Base-by-base conservation (phyloP, 306 rosid species). In the Glycyrrhiza uralensis region DNA sequence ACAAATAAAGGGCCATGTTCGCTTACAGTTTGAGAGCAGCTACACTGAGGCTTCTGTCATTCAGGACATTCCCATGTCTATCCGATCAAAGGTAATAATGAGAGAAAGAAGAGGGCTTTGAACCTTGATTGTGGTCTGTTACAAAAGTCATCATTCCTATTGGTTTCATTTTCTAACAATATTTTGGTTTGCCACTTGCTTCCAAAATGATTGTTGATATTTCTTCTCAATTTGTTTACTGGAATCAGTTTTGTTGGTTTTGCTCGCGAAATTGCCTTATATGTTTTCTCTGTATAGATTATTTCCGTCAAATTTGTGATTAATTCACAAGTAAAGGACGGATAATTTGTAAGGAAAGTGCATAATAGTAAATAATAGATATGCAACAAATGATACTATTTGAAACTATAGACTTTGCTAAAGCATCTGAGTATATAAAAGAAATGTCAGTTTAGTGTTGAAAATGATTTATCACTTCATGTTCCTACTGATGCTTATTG, bases 1-100 rank as follows among this genome's bases (percentile, higher is more conserved):
- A 61, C 99, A 94, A 85, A 89, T 94, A 69, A 91, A 91, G 79
- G 94, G 96, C 47, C 99, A 94, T 50, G 35, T 94, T 71, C 96
- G 96, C 77, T 85, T 94, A 77, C 97, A 89, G 75, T 87, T 82
- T 64, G 99, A 94, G 78, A 94, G 99, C 82, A 88, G 91, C 81
- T 91, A 91, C 88, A 89, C 96, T 35, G 93, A 91, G 33, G 89
- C 93, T 62, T 24, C 96, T 79, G 92, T 84, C 71, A 82, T 91
- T 68, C 91, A 85, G 74, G 97, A 88, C 50, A 84, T 94, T 69
- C 99, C 99, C 61, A 82, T 90, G 42, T 89, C 97, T 29, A 86
- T 94, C 70, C 95, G 97, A 6, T 75, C 99, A 0, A 89, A 91
- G 97, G 99, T 91, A 89, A 54, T 10, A 29, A n/a, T n/a, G n/a